Base-by-base conservation (phyloP, 306 rosid species). In the Pyrus pyrifolia region DNA sequence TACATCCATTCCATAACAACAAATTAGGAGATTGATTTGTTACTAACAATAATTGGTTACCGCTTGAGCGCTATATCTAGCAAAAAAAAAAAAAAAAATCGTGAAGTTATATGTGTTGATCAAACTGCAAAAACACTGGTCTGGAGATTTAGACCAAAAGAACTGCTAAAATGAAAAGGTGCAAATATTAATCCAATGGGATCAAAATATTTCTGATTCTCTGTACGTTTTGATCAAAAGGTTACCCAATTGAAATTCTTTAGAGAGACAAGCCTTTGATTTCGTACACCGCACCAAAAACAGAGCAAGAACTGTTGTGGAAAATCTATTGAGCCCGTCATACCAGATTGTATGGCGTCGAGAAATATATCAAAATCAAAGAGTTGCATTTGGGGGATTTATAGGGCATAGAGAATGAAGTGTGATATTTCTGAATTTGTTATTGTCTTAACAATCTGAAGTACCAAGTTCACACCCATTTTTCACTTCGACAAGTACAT, bases 281-380 rank as follows among this genome's bases (percentile, higher is more conserved):
- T 83, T 80, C 60, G 60, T 38, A 77, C 22, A 1, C 87, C 84
- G 80, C 87, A 84, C 66, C 58, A 77, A 30, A 77, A 77, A 63
- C 80, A 72, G 40, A 57, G 45, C 18, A 29, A 31, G 71, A 77
- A 33, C 40, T 80, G 77, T 29, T 35, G 57, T 9, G 70, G 71
- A 72, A 61, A 25, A 61, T 77, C 15, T 55, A 22, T 42, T 5
- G 84, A 80, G 35, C 63, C 57, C 8, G 67, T 75, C 5, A 46
- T 67, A 63, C 76, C 80, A 72, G 78, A 35, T 8, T 77, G 10
- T 38, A 80, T 52, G 29, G 79, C 84, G 25, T 70, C 67, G 33
- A 46, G 52, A 22, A 77, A 84, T 55, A 84, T 80, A 44, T 80
- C 84, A 33, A 80, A 74, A 61, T 80, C 27, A 5, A 74, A 80